phyloP scores from a whole-genome alignment of 805 yeast genomes.

The Sugiyamaella americana region DNA sequence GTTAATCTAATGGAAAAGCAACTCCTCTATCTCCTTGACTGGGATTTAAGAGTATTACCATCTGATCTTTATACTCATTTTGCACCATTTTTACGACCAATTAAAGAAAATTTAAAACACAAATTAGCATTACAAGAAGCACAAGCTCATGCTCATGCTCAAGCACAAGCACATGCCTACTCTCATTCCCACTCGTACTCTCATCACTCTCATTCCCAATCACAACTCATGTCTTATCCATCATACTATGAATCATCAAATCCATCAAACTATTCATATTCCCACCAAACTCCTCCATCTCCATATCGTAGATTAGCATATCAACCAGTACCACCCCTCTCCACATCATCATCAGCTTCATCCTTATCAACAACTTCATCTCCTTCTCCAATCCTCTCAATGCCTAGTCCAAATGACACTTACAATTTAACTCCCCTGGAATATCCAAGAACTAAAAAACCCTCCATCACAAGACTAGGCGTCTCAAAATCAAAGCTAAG shows the following conservation, averaged over 20 bases:
- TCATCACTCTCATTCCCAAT: conserved; percentile 1
- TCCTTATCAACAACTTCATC: conserved; percentile 8
- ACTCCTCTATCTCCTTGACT: conserved; percentile 69
- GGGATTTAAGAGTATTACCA: conserved; percentile 72
- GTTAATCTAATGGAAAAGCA: conserved; percentile 91
- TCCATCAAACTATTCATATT: neutral
- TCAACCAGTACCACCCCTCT: conserved; percentile 6
- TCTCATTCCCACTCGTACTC: conserved; percentile 1
- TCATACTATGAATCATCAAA: neutral
- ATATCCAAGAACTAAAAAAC: neutral
- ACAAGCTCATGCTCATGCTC: neutral
- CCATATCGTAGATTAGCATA: neutral
- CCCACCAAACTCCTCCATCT: neutral
- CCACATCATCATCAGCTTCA: conserved; percentile 11
- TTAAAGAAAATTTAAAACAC: conserved; percentile 46
- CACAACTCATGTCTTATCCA: conserved; percentile 1
- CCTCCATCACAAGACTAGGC: neutral
- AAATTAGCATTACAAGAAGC: conserved; percentile 3
- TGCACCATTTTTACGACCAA: conserved; percentile 69
- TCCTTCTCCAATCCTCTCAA: conserved; percentile 5
- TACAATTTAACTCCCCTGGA: neutral
- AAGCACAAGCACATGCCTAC: neutral
- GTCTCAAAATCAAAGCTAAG: neutral
- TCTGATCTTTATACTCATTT: conserved; percentile 64
- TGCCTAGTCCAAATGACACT: conserved; percentile 5